Conservation (phyloP, 2,329 filamentous ascomycete genomes). For the Aspergillus melleus region DNA sequence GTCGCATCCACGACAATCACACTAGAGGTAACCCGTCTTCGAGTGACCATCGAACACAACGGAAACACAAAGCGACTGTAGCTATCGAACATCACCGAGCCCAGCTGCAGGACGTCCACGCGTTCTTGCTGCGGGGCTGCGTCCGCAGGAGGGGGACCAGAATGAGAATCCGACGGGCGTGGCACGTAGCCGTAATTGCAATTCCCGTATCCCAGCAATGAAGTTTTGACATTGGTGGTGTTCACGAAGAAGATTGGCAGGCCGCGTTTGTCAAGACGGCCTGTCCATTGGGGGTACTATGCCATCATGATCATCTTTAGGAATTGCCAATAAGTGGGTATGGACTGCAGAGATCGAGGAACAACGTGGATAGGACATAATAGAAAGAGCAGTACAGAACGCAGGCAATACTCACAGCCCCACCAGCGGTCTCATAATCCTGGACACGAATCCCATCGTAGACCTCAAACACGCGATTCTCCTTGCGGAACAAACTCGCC, state of each 20-base stretch:
- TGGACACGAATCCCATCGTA: slow-evolving; percentile 19
- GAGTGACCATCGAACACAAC: slow-evolving; percentile 21
- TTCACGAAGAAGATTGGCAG: slow-evolving; percentile 24
- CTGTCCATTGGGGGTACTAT: slow-evolving; percentile 31
- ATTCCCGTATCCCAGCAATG: neutral
- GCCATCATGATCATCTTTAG: neutral
- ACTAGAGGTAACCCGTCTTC: slow-evolving; percentile 17
- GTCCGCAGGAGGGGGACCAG: neutral
- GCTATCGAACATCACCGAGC: slow-evolving; percentile 18
- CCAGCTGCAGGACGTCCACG: slow-evolving; percentile 22
- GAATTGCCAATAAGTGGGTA: neutral
- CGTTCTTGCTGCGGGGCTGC: neutral
- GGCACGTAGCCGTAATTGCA: neutral
- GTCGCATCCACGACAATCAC: slow-evolving; percentile 25
- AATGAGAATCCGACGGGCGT: neutral
- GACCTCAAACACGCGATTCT: slow-evolving; percentile 15
- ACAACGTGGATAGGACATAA: neutral
- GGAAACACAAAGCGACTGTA: slow-evolving; percentile 25
- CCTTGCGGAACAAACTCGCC: slow-evolving; percentile 12
- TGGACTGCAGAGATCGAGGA: neutral
- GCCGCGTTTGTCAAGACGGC: slow-evolving; percentile 22
- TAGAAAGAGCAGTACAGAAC: neutral
- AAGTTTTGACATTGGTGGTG: slow-evolving; percentile 2
- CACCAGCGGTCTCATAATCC: slow-evolving; percentile 21
- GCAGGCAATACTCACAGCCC: slow-evolving; percentile 12